Percentiles rank a stretch among this genome's conserved stretches.
Conservation (phyloP, 1,284 basidiomycete species). For the Boletellus deceptivus region DNA sequence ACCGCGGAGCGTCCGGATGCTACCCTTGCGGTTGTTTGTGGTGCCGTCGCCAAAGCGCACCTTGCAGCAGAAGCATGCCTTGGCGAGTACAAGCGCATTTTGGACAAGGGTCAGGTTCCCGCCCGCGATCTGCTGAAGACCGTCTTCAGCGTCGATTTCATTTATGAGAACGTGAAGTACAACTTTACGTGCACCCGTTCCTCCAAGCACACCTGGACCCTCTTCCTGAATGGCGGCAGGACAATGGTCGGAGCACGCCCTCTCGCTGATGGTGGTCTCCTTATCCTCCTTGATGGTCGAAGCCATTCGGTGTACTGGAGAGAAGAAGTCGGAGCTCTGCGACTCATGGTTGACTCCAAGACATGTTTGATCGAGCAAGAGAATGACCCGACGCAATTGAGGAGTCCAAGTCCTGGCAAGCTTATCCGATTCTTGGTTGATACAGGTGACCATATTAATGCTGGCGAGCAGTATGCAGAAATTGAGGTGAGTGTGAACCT, state of each 20-base stretch:
- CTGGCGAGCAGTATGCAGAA: conserved; percentile 96
- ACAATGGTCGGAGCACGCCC: conserved; percentile 89
- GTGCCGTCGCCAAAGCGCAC: conserved; percentile 96
- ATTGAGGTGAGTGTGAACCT: conserved; percentile 70
- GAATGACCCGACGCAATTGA: conserved; percentile 97
- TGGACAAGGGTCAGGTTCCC: conserved; percentile 98
- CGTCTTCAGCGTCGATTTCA: conserved; percentile 96
- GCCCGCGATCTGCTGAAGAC: conserved; percentile 94
- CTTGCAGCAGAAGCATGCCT: conserved; percentile 88
- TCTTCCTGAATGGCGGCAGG: conserved; percentile 94
- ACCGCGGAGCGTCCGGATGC: conserved; percentile 95
- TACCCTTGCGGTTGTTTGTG: conserved; percentile 92
- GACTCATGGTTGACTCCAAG: conserved; percentile 94
- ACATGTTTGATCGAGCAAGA: conserved; percentile 99
- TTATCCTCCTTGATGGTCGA: conserved; percentile 89
- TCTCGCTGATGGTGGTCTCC: conserved; percentile 92
- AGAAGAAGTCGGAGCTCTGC: conserved; percentile 94
- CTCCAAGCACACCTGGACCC: conserved; percentile 85
- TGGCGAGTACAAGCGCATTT: conserved; percentile 90
- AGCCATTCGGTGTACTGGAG: conserved; percentile 99
- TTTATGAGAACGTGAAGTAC: conserved; percentile 96
- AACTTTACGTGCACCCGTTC: conserved; percentile 95
- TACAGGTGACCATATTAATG: conserved; percentile 94
- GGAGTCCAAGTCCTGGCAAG: conserved; percentile 97
- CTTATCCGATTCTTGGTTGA: conserved; percentile 94